These are phyloP conservation scores for Geotrichum restrictum DNA, from an alignment of 1,139 yeast species.

Conservation along the genomic window DNA sequence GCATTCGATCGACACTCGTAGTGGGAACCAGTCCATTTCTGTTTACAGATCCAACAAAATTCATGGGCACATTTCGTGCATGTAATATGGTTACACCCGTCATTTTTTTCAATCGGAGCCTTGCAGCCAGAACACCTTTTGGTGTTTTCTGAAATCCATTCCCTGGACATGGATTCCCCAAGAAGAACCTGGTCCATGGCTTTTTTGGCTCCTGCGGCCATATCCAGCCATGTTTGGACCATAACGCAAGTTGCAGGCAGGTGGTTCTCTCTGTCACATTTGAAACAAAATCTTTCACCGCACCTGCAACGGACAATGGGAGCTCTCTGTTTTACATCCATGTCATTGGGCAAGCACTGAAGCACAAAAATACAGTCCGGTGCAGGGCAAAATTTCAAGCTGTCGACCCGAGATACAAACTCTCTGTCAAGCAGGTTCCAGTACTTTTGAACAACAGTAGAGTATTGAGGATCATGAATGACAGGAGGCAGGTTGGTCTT, in stretches of 20 bases:
- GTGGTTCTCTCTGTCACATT: slow-evolving; percentile 66
- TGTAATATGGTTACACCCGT: slow-evolving; percentile 95
- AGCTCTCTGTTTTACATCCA: slow-evolving; percentile 41
- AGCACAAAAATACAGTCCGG: slow-evolving; percentile 71
- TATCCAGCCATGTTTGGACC: background rate
- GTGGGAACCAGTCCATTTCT: slow-evolving; percentile 69
- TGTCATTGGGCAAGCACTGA: slow-evolving; percentile 39
- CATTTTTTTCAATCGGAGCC: slow-evolving; percentile 65
- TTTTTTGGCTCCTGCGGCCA: background rate
- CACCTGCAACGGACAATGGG: slow-evolving; percentile 68
- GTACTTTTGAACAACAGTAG: slow-evolving; percentile 30
- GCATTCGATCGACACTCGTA: slow-evolving; percentile 39
- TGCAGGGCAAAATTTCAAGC: slow-evolving; percentile 76
- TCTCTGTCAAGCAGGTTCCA: slow-evolving; percentile 36
- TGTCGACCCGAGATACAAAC: slow-evolving; percentile 51
- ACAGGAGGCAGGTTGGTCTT: too few relatives aligned
- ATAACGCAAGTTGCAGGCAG: slow-evolving; percentile 76
- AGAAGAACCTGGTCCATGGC: background rate
- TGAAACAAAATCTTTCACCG: slow-evolving; percentile 72
- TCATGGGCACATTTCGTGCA: slow-evolving; percentile 72
- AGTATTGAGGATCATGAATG: too few relatives aligned
- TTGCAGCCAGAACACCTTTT: slow-evolving; percentile 72
- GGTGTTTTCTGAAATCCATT: slow-evolving; percentile 84
- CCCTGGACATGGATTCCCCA: slow-evolving; percentile 38
- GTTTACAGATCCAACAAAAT: slow-evolving; percentile 91